Base-by-base conservation (phyloP, 1,284 basidiomycete genomes). In the Puccinia triticina region DNA sequence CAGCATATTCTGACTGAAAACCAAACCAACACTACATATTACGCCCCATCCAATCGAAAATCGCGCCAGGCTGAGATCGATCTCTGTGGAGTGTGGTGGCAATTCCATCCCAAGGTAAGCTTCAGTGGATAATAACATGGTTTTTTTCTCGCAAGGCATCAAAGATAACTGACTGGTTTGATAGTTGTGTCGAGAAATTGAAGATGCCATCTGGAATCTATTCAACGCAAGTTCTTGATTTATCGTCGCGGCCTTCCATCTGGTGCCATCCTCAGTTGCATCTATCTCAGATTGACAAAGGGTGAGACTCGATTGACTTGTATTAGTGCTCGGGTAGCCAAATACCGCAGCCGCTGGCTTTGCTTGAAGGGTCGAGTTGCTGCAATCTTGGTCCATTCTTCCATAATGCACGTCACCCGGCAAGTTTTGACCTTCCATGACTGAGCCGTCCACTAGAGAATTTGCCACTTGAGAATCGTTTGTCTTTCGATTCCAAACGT, bases 241-340 rank as follows among this genome's bases (percentile, higher is more conserved):
- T 37, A 4, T 26, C 26, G 29, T 48, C 46, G 23, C 4, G 8
- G 46, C 3, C 46, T 71, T 71, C 67, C 67, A 46, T 50, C 26
- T 23, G 21, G 26, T 12, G 40, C 1, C 40, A 11, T 71, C 40
- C 40, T n/a, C 7, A n/a, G 34, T 12, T 32, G 10, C 40, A 29
- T 71, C 67, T n/a, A 4, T 40, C 40, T 71, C 67, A 3, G 67
- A 71, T 18, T 34, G 67, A 32, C 67, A 71, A n/a, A 71, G 67
- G 32, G 67, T 71, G n/a, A 71, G 67, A 50, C 67, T 71, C 10
- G 67, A 71, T 46, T 48, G 67, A 46, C 67, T 71, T 23, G 67
- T 71, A 40, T 50, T 71, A 12, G 67, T 50, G 18, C 67, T 71
- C 40, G 40, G 67, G 21, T 40, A 71, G 46, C 26, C 26, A 32